Evolutionary conservation across 495 filamentous ascomycete genomes (phyloP), one percentile per base, ranked within the genome.

Genomic region (Margaritispora aquatica): DNA sequence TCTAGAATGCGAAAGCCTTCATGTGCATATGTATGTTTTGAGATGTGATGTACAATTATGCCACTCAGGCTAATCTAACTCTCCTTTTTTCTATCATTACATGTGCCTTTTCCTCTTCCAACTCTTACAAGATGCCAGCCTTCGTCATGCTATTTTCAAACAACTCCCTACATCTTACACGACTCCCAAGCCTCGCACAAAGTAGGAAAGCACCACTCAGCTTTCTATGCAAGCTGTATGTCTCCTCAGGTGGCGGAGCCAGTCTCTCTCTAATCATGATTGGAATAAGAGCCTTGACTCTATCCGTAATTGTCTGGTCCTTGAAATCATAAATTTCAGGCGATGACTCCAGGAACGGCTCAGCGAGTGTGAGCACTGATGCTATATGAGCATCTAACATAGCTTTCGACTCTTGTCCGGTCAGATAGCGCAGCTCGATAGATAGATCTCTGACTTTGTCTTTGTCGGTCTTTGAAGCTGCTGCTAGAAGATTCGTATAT

Each of bases 171-270:
- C 94, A 96, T 60, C 74, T 73, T 4, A 97, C 92, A 55, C 83
- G 74, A 67, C 90, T 96, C 17, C 90, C 91, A 58, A 98, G 66
- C 63, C 82, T 81, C 0, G 94, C 94, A 74, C 92, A 97, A 54
- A 98, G 76, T 70, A 98, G 72, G 66, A 98, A 98, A 0, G 95
- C 94, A 2, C 94, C 94, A 71, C 94, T 97, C 51, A 98, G 71
- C 73, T 98, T 98, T 61, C 94, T 81, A 74, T 98, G 94, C 69
- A 98, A 69, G 71, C 88, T 93, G 66, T 98, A 98, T 59, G 95
- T 98, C 79, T 98, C 94, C 75, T 98, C 95, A 0, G 94, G 94
- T 41, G 95, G 94, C 15, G 95, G 94, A 10, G 88, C 82, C 36
- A 98, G 71, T 22, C 94, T 73, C 76, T 97, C 94, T 50, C 82